Base-by-base conservation (phyloP, 1,139 yeast species). In the Geotrichum aggregatum region DNA sequence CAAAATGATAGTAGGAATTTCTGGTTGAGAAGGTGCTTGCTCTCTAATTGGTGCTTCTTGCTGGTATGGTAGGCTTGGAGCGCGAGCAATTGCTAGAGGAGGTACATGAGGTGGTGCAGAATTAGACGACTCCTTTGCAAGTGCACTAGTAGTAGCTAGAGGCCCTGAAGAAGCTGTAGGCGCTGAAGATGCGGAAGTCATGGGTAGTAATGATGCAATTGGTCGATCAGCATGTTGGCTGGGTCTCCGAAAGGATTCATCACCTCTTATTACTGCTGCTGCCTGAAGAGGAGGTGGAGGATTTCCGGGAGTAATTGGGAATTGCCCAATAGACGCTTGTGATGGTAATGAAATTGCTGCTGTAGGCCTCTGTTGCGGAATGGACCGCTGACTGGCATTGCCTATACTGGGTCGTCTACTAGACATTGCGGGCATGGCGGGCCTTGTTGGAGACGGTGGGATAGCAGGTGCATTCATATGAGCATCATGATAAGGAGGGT, bases 1-100 rank as follows among this genome's bases (percentile, higher is more conserved):
- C 11, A 49, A 14, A 8, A 43, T 49, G 8, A 49, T 49, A 2
- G 47, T 43, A 2, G 52, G 53, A 14, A 45, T 42, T 14, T 30
- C 39, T 21, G 42, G 22, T 21, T 16, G 38, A 16, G 34, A 13
- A n/a, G 49, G 36, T 10, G 42, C 38, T 35, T 35, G 34, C 24
- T 34, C 16, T 13, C 34, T n/a, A 18, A 18, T 13, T 24, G 24
- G 34, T 28, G 47, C 4, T 13, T 31, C 24, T 19, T 16, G 36
- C 39, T 39, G 11, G n/a, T 18, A 16, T 11, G 42, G 41, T 48
- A 26, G 42, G 19, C n/a, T 34, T 8, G 28, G 31, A 43, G 31
- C 38, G 11, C 39, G 28, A 6, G 21, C 28, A 26, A 24, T 24
- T 8, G 35, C 33, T 34, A 26, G 21, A n/a, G 41, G 41, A 36